Percentiles rank a stretch among this genome's conserved stretches.
These are phyloP conservation scores for Phytophthora sojae DNA, from an alignment of 352 stramenopile species.

Conservation along the genomic window DNA sequence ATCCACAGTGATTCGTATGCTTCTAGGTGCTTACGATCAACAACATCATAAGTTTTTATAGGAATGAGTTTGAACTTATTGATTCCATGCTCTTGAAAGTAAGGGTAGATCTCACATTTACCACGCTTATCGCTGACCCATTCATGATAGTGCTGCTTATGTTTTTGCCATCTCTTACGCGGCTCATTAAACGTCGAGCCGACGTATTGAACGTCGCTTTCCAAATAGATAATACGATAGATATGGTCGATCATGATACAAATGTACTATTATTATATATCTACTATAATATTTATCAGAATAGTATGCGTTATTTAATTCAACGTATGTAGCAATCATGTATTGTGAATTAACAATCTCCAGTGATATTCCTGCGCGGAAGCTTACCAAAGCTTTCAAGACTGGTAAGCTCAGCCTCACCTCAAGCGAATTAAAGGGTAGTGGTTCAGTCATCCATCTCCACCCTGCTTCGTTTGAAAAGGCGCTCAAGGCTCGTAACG, in stretches of 20 bases:
- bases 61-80: constrained; percentile 10
- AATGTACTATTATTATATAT: constrained; percentile 13
- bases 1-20: constrained; percentile 12
- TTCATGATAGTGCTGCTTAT: neutral
- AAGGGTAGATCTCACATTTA: neutral
- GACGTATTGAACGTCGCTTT: constrained; percentile 13
- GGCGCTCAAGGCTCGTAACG: too few relatives aligned
- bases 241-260: constrained; percentile 13
- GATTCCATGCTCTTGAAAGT: constrained; percentile 4
- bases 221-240: too few relatives aligned
- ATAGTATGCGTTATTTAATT: too few relatives aligned
- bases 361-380: too few relatives aligned
- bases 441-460: too few relatives aligned
- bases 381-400: too few relatives aligned
- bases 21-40: neutral
- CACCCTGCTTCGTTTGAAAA: too few relatives aligned
- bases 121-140: neutral
- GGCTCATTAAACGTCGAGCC: constrained; percentile 3
- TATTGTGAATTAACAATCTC: too few relatives aligned
- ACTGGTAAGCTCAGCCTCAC: too few relatives aligned
- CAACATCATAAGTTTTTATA: constrained; percentile 4
- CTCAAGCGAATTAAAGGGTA: too few relatives aligned
- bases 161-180: constrained; percentile 9
- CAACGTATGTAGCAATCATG: too few relatives aligned
- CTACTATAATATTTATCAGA: too few relatives aligned